Percentiles rank a stretch among this genome's conserved stretches.
Evolutionary conservation across 192 early-diverging fungal species (phyloP).

Genomic region (Martensiomyces pterosporus): DNA sequence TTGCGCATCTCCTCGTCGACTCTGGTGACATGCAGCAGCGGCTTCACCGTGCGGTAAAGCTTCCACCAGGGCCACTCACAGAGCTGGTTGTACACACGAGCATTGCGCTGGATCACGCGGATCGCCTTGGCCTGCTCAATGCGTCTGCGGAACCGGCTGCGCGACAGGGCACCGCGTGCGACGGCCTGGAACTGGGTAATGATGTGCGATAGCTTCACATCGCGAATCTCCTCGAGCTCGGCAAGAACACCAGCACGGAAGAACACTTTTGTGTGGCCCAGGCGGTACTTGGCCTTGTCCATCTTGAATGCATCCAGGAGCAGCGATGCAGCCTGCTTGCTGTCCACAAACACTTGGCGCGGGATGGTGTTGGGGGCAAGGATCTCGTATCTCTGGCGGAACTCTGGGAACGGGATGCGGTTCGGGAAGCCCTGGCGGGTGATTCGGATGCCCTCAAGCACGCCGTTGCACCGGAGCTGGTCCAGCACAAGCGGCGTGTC

Average conservation of each 20-base stretch:
- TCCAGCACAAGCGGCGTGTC: slow-evolving; percentile 83
- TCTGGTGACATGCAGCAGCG: slow-evolving; percentile 76
- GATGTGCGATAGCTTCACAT: slow-evolving; percentile 75
- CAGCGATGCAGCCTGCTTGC: slow-evolving; percentile 74
- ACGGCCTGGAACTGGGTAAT: slow-evolving; percentile 83
- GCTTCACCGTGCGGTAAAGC: slow-evolving; percentile 89
- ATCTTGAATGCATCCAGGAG: slow-evolving; percentile 73
- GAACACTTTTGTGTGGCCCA: slow-evolving; percentile 94
- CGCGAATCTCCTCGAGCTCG: slow-evolving; percentile 89
- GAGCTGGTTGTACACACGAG: slow-evolving; percentile 81
- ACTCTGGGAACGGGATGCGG: slow-evolving; percentile 86
- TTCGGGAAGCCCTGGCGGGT: slow-evolving; percentile 95
- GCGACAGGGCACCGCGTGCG: slow-evolving; percentile 79
- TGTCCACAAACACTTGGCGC: slow-evolving; percentile 82
- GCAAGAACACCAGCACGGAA: slow-evolving; percentile 94
- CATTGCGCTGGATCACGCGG: slow-evolving; percentile 90
- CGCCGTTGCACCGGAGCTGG: slow-evolving; percentile 95
- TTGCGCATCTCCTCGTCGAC: slow-evolving; percentile 76
- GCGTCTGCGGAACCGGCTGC: slow-evolving; percentile 61
- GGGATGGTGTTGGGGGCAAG: slow-evolving; percentile 76
- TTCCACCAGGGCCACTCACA: slow-evolving; percentile 97
- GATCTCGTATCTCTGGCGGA: slow-evolving; percentile 91
- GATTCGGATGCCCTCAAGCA: slow-evolving; percentile 95
- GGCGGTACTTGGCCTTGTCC: slow-evolving; percentile 76
- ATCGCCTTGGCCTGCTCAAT: slow-evolving; percentile 83